Conservation (phyloP, 176 grass and related monocot species). For the Pontederia paniculata region DNA sequence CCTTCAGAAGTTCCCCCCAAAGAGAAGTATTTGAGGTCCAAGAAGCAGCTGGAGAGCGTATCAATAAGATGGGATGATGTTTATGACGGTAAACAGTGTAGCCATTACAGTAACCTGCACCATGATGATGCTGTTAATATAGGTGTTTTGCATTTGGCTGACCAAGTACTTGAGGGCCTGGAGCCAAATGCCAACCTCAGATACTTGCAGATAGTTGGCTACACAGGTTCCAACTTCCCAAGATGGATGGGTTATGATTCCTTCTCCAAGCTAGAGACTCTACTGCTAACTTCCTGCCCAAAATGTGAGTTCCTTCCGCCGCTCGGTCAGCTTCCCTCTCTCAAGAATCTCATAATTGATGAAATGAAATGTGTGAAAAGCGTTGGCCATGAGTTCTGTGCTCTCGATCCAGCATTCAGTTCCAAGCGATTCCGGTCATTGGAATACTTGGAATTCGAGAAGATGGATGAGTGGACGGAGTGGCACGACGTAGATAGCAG, state of each 20-base stretch:
- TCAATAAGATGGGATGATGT: no score
- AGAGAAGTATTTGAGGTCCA: no score
- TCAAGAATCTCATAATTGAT: conserved; percentile 26
- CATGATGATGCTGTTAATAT: no score
- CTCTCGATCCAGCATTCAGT: not conserved
- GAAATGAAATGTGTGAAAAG: conserved; percentile 9
- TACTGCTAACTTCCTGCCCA: conserved; percentile 20
- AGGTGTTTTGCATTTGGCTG: not conserved
- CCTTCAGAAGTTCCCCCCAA: no score
- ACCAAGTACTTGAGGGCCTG: conserved; percentile 22
- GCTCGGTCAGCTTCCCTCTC: conserved; percentile 32
- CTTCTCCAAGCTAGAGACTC: conserved; percentile 23
- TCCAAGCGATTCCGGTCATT: conserved; percentile 21
- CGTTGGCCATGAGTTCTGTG: conserved; percentile 26
- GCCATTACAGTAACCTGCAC: no score
- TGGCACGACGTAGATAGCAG: conserved; percentile 24
- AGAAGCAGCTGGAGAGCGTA: no score
- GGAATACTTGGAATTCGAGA: conserved; percentile 23
- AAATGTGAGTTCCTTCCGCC: conserved; percentile 25
- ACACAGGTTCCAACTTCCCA: conserved; percentile 29
- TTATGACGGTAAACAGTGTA: no score
- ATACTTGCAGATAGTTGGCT: conserved; percentile 31
- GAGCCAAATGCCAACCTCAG: conserved; percentile 11
- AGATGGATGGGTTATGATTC: conserved; percentile 21
- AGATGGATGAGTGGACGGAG: conserved; percentile 18